Conservation (phyloP, 805 yeast genomes). For the Candida silvatica region DNA sequence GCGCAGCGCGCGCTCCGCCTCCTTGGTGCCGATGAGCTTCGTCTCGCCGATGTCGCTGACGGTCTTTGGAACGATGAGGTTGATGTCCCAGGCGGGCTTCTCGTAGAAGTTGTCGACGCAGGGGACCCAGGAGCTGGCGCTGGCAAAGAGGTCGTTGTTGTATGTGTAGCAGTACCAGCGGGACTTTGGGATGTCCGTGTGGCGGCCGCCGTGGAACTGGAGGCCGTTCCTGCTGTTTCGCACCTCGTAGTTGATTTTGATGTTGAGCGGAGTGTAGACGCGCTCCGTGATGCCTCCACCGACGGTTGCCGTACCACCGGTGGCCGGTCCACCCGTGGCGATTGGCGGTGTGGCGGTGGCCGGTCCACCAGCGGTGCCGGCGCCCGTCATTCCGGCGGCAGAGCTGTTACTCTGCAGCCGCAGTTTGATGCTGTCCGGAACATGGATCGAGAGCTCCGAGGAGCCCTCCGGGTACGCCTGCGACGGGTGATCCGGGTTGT, state of each 20-base stretch:
- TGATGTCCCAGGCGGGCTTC: slow-evolving; percentile 86
- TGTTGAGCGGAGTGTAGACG: slow-evolving; percentile 63
- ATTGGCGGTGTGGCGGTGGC: slow-evolving; percentile 16
- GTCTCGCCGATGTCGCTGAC: slow-evolving; percentile 58
- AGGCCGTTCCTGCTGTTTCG: slow-evolving; percentile 67
- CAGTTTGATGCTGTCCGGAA: slow-evolving; percentile 62
- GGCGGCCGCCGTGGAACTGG: slow-evolving; percentile 56
- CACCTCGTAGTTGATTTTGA: slow-evolving; percentile 60
- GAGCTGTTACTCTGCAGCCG: slow-evolving; percentile 36
- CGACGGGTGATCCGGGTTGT: slow-evolving; percentile 21
- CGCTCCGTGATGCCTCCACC: slow-evolving; percentile 29
- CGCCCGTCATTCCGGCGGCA: not conserved
- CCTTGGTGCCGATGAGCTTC: slow-evolving; percentile 31
- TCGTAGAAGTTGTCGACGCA: slow-evolving; percentile 88
- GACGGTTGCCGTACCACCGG: slow-evolving; percentile 23
- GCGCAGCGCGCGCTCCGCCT: slow-evolving; percentile 22
- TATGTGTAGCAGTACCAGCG: slow-evolving; percentile 83
- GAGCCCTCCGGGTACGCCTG: slow-evolving; percentile 30
- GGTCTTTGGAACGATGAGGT: slow-evolving; percentile 76
- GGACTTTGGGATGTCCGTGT: slow-evolving; percentile 33
- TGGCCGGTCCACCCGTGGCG: slow-evolving; percentile 15
- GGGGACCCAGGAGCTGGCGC: slow-evolving; percentile 97
- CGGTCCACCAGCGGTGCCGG: slow-evolving; percentile 14
- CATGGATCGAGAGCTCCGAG: slow-evolving; percentile 52
- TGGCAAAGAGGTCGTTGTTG: slow-evolving; percentile 66